Evolutionary conservation across 2,329 filamentous ascomycete genomes (phyloP), one percentile per base, ranked within the genome.

Genomic region (Periconia macrospinosa): DNA sequence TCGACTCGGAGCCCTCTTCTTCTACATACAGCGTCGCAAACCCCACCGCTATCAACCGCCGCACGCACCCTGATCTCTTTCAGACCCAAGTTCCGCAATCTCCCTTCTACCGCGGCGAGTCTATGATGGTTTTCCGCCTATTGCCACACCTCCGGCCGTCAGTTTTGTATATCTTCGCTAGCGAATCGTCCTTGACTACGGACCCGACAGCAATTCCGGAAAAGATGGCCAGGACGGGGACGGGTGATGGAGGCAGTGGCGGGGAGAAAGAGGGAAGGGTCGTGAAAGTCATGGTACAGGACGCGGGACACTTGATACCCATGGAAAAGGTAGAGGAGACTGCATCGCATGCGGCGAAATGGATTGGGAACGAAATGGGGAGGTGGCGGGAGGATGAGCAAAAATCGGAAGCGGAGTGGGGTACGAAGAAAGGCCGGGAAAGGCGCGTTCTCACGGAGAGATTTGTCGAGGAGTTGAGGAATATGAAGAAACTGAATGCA

Each of bases 281-380:
- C 2, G 80, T 79, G 52, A 81, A 86, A 59, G 81, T 90, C 6
- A 78, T 85, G 15, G 74, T 94, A 8, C 75, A 87, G 27, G 82
- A 81, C 0, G 79, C 81, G 6, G 91, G 92, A 0, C 93, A 97
- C 72, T 73, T 97, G 41, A 84, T 97, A 27, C 88, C 92, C 0
- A 90, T 96, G 84, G 92, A 96, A 73, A 82, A 83, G 40, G 89
- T 90, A 0, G 76, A 66, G 2, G 79, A 84, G 64, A 89, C 87
- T 57, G 92, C 91, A 1, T 77, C 82, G n/a, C 69, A 73, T 55
- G 54, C 65, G 40, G 66, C 63, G 14, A 65, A 60, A 15, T 81
- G 78, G 78, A 55, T 77, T 15, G 61, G 62, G 15, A 69, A 67
- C 58, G 68, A 72, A 52, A 65, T 74, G 65, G 61, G 54, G 37